Percentiles rank a stretch among this genome's conserved stretches.
These are phyloP conservation scores for Penicillium mononematosum DNA, from an alignment of 495 filamentous ascomycete genomes.

Conservation along the genomic window DNA sequence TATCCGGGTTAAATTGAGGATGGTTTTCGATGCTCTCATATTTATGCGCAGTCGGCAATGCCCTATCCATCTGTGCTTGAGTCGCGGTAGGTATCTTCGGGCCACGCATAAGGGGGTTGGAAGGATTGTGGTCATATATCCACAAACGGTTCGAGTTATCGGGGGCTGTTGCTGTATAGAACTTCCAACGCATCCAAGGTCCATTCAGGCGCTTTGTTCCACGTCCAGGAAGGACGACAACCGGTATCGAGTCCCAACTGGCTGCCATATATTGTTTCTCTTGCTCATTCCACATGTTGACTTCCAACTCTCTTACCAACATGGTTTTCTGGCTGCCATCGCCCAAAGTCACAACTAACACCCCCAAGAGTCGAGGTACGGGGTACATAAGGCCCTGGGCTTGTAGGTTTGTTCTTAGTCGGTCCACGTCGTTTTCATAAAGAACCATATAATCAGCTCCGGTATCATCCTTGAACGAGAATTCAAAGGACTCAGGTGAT, in stretches of 20 bases:
- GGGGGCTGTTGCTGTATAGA: neutral
- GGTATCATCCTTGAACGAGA: neutral
- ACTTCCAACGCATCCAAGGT: neutral
- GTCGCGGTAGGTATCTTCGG: neutral
- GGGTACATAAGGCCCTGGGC: neutral
- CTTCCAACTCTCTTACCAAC: neutral
- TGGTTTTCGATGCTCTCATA: neutral
- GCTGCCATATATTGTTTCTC: neutral
- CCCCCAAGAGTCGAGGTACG: neutral
- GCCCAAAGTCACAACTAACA: neutral
- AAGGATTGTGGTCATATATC: conserved; percentile 1
- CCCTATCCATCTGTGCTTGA: neutral
- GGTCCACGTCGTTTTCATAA: neutral
- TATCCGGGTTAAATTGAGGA: neutral
- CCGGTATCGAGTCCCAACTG: neutral
- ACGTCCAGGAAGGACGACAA: neutral
- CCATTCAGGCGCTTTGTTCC: neutral
- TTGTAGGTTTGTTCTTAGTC: neutral
- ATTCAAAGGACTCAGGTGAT: neutral
- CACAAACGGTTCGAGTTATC: neutral
- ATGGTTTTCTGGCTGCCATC: neutral
- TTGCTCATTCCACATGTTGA: neutral
- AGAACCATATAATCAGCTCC: neutral
- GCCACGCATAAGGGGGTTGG: neutral
- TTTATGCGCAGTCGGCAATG: neutral